phyloP scores from a whole-genome alignment of 208 protist genomes.

The Naegleria gruberi region DNA sequence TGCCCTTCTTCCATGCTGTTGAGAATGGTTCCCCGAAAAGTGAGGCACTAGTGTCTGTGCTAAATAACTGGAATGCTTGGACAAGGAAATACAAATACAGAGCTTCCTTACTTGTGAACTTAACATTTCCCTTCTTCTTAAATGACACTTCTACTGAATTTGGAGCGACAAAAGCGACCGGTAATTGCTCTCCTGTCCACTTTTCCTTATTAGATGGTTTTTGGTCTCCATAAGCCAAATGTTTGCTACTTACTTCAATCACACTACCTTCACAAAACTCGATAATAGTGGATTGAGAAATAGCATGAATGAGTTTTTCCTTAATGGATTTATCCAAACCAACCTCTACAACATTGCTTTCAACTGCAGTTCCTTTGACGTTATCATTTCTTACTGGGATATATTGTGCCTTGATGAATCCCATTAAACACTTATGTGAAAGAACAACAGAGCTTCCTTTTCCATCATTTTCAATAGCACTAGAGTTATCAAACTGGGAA shows the following conservation, averaged over 20 bases:
- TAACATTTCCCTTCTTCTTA: too few species aligned
- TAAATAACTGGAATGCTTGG: too few species aligned
- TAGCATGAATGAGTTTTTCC: neutral
- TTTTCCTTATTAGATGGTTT: neutral
- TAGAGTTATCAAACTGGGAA: neutral
- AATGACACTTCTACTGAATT: too few species aligned
- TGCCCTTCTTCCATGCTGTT: too few species aligned
- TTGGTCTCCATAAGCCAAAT: neutral
- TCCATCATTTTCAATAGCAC: neutral
- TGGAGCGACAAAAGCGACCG: too few species aligned
- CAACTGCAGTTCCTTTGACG: neutral
- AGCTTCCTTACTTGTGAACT: too few species aligned
- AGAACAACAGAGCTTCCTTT: neutral
- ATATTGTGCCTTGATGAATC: neutral
- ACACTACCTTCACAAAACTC: neutral
- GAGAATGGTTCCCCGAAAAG: too few species aligned
- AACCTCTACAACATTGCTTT: neutral
- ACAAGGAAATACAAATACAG: too few species aligned
- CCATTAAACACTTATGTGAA: neutral
- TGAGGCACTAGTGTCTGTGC: too few species aligned
- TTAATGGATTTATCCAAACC: neutral
- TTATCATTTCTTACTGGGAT: slow-evolving; percentile 11
- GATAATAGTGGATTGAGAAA: neutral
- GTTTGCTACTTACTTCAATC: neutral
- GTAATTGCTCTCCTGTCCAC: too few species aligned